Base-by-base conservation (phyloP, 768 basidiomycete species). In the Asterophora parasitica region DNA sequence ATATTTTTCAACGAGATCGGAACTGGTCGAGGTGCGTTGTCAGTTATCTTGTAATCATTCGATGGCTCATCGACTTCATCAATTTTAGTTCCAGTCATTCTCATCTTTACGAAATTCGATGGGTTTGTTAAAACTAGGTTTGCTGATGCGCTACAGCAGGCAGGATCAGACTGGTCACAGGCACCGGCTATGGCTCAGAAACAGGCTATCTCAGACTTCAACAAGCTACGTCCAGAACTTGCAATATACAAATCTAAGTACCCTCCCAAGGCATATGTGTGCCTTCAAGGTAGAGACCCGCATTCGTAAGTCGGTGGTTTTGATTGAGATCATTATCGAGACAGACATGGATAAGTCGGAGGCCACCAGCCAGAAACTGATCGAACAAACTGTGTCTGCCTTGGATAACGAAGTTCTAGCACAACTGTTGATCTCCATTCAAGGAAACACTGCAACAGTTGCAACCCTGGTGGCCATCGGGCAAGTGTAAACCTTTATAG, bases 21-120 rank as follows among this genome's bases (percentile, higher is more conserved):
- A 23, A 20, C n/a, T 9, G 34, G 33, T 7, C 34, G 35, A 20
- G 33, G 44, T 46, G 3, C 15, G 44, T 10, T 4, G 2, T 4
- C 39, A 19, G 4, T 8, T 41, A 2, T 26, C 13, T 41, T 8
- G 13, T 26, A 23, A 2, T 20, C 9, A 13, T 9, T 20, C n/a
- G 13, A 41, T 20, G 20, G 23, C 19, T 26, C 6, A 30, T 30
- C 10, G 5, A 30, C 28, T 5, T 10, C 28, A 30, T 30, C 28
- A 20, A 41, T 12, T 8, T 41, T 34, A 46, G 44, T 46, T 15
- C 44, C 44, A 8, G 35, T 46, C 11, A 30, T 46, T 12, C 32
- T 34, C 8, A 37, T 46, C 20, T 46, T 46, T 23, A 46, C 35
- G 3, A 46, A 46, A 27, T 46, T 46, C 23, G 44, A 46, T 30